phyloP scores from a whole-genome alignment of 139 green algal species.

The Ostreobium quekettii region DNA sequence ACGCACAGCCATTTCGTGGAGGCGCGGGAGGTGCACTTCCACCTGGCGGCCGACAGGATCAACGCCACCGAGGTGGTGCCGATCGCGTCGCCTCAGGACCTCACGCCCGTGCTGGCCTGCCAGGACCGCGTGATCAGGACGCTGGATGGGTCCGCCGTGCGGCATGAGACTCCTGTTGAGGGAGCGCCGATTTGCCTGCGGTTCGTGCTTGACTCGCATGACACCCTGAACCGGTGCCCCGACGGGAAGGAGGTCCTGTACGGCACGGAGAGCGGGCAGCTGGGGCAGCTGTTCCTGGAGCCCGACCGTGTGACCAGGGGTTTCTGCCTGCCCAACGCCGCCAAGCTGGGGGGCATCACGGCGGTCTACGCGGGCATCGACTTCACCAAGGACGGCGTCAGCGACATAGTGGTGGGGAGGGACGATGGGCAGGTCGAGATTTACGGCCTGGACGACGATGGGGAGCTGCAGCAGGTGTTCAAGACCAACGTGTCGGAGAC shows the following conservation, averaged over 20 bases:
- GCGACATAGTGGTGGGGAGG: slow-evolving; percentile 58
- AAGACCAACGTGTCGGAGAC: slow-evolving; percentile 38
- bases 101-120: slow-evolving; percentile 45
- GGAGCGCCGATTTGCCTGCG: slow-evolving; percentile 38
- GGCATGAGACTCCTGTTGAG: slow-evolving; percentile 39
- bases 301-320: slow-evolving; percentile 32
- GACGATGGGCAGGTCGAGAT: slow-evolving; percentile 66
- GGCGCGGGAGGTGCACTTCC: slow-evolving; percentile 89
- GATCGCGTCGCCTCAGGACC: slow-evolving; percentile 20
- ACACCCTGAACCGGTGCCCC: slow-evolving; percentile 22
- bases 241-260: slow-evolving; percentile 57
- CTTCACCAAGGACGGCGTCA: slow-evolving; percentile 50
- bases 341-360: slow-evolving; percentile 31
- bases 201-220: slow-evolving; percentile 38
- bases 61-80: slow-evolving; percentile 48
- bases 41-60: slow-evolving; percentile 63
- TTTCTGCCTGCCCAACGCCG: slow-evolving; percentile 35
- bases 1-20: slow-evolving; percentile 88
- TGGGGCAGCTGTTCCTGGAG: slow-evolving; percentile 60
- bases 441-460: slow-evolving; percentile 48
- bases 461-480: slow-evolving; percentile 38
- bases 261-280: slow-evolving; percentile 40
- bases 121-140: slow-evolving; percentile 35
- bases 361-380: slow-evolving; percentile 53
- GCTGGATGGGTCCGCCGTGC: slow-evolving; percentile 9